Evolutionary conservation across 257 asterid genomes (phyloP).

Genomic region (Jacaranda mimosifolia): DNA sequence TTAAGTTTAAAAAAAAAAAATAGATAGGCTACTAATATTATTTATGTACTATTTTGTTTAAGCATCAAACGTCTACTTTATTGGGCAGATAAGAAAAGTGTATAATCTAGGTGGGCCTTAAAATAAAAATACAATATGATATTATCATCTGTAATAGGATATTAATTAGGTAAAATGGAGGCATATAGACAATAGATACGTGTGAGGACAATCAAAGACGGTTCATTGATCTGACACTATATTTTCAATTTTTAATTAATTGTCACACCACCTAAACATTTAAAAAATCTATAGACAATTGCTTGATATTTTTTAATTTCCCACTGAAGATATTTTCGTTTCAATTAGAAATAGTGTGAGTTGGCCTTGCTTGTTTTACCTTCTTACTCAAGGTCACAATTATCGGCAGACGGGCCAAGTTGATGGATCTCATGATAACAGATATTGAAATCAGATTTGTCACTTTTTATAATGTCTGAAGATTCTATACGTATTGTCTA

Average conservation of each 20-base stretch:
- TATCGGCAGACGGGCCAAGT: background rate
- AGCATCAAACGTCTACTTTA: background rate
- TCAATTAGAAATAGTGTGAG: too few species aligned
- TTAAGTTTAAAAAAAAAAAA: too few species aligned
- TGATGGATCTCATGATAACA: slow-evolving; percentile 17
- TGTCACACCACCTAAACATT: slow-evolving; percentile 23
- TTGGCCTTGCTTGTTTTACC: slow-evolving; percentile 18
- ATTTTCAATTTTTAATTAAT: slow-evolving; percentile 1
- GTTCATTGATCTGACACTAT: slow-evolving; percentile 6
- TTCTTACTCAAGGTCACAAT: slow-evolving; percentile 17
- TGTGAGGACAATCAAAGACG: background rate
- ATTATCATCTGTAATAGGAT: background rate
- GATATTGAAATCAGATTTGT: background rate
- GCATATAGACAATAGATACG: background rate
- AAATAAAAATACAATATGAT: background rate
- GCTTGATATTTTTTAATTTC: background rate
- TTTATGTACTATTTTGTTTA: background rate
- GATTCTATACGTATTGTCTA: slow-evolving; percentile 8
- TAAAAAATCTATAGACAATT: background rate
- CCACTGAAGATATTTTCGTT: background rate
- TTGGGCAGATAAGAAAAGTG: slow-evolving; percentile 11
- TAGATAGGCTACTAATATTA: background rate
- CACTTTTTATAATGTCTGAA: background rate
- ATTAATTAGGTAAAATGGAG: background rate
- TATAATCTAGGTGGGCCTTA: background rate